phyloP scores from a whole-genome alignment of 176 grass and related monocot species.

The Elymus sibiricus region DNA sequence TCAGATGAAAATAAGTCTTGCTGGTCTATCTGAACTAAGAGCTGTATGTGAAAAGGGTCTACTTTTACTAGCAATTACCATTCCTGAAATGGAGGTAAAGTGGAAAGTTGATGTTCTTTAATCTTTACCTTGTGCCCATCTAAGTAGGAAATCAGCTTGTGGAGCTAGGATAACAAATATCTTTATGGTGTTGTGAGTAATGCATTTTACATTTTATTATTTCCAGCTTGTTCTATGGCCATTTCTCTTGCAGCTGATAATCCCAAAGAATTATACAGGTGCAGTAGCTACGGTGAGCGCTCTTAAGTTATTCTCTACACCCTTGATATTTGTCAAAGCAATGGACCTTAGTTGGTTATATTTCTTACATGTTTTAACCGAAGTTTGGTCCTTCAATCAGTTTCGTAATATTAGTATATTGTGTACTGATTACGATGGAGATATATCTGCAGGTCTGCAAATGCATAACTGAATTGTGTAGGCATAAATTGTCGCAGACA shows the following conservation, averaged over 20 bases:
- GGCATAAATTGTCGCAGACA: slow-evolving; percentile 69
- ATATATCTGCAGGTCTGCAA: slow-evolving; percentile 79
- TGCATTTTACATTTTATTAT: slow-evolving; percentile 21
- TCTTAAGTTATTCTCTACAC: slow-evolving; percentile 23
- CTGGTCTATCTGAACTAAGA: slow-evolving; percentile 79
- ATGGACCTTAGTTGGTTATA: slow-evolving; percentile 6
- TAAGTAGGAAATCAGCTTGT: slow-evolving; percentile 10
- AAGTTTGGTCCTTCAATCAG: slow-evolving; percentile 16
- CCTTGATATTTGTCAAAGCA: background rate
- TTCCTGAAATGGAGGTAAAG: slow-evolving; percentile 99
- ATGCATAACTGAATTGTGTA: slow-evolving; percentile 95
- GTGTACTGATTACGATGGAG: slow-evolving; percentile 16
- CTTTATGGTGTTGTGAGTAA: slow-evolving; percentile 12
- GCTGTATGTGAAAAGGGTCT: slow-evolving; percentile 91
- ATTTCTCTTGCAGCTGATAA: slow-evolving; percentile 95
- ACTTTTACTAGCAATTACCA: slow-evolving; percentile 94
- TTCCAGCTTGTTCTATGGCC: slow-evolving; percentile 92
- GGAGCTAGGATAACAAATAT: background rate
- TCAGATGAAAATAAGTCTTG: slow-evolving; percentile 66
- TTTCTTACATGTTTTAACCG: slow-evolving; percentile 4
- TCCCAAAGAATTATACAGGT: slow-evolving; percentile 85
- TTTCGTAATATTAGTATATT: slow-evolving; percentile 10
- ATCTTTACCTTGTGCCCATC: background rate
- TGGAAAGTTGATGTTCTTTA: slow-evolving; percentile 12
- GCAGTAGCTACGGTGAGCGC: slow-evolving; percentile 76